Base-by-base conservation (phyloP, 75 land plant genomes). In the Azolla pinnata region DNA sequence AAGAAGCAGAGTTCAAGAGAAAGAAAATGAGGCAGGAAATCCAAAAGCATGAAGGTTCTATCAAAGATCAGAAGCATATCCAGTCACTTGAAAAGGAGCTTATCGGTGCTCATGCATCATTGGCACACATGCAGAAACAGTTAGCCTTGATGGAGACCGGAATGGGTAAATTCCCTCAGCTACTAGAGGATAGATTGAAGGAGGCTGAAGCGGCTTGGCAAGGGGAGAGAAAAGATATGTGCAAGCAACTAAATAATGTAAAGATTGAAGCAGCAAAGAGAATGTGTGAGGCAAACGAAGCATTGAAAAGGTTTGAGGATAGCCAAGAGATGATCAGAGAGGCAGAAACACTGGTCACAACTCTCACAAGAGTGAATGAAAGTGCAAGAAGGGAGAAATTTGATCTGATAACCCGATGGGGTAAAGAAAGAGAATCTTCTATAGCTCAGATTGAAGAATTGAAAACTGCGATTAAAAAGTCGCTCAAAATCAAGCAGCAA, bases 281-380 rank as follows among this genome's bases (percentile, higher is more conserved):
- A 56, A 47, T 54, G 26, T 53, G 67, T 38, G 99, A 95, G 61
- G 74, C 81, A 44, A 66, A 63, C n/a, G 33, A 49, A 49, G 19
- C 79, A 33, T 48, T 85, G 42, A 31, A 54, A 33, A 79, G 70
- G 53, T 71, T 81, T 72, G 75, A 87, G 50, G 84, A 83, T 52
- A 77, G 70, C 7, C 90, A 95, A 68, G 79, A 73, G 25, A 81
- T 82, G 21, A 75, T 95, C 45, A 56, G 40, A 45, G 91, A 95
- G 50, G 99, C 97, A 40, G 85, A 95, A 62, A 44, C 65, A 9
- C 77, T 78, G 74, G 81, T 95, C 10, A 89, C 83, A 70, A 73
- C 75, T 18, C 61, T 95, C 17, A 59, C 91, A 58, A 74, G 71
- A 67, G 87, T 90, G 33, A 88, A 83, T 56, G 98, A 85, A 61